Percentiles rank a stretch among this genome's conserved stretches.
phyloP scores from a whole-genome alignment of 495 filamentous ascomycete genomes.

The Tuber brumale region DNA sequence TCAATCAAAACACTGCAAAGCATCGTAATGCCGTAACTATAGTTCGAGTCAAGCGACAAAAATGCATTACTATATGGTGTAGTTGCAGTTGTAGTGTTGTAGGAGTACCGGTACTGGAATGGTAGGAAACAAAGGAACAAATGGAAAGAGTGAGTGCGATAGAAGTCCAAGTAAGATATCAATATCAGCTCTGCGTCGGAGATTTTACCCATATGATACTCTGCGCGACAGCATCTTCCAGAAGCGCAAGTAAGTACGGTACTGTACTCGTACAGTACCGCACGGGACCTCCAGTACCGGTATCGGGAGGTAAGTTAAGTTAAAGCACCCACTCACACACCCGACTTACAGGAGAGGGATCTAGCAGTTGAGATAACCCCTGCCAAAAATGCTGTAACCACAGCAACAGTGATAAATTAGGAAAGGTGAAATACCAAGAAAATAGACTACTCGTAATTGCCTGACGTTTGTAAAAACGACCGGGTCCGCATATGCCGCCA shows the following conservation, averaged over 20 bases:
- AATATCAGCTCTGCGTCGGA: neutral
- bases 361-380: too few species aligned
- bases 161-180: neutral
- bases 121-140: neutral
- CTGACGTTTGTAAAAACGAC: too few species aligned
- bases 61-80: neutral
- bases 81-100: neutral
- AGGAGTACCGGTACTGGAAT: neutral
- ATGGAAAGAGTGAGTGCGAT: neutral
- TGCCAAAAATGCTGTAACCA: too few species aligned
- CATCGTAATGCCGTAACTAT: neutral
- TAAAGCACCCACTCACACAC: neutral
- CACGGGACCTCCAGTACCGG: neutral
- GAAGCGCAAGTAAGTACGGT: neutral
- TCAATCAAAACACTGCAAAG: neutral
- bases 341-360: neutral
- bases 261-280: too few species aligned
- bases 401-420: too few species aligned
- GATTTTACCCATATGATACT: neutral
- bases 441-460: too few species aligned
- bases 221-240: neutral
- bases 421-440: too few species aligned
- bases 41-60: neutral
- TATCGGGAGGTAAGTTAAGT: neutral
- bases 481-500: too few species aligned